Evolutionary conservation across 2,329 filamentous ascomycete genomes (phyloP), one percentile per base, ranked within the genome.

Genomic region (Dactylonectria macrodidyma): DNA sequence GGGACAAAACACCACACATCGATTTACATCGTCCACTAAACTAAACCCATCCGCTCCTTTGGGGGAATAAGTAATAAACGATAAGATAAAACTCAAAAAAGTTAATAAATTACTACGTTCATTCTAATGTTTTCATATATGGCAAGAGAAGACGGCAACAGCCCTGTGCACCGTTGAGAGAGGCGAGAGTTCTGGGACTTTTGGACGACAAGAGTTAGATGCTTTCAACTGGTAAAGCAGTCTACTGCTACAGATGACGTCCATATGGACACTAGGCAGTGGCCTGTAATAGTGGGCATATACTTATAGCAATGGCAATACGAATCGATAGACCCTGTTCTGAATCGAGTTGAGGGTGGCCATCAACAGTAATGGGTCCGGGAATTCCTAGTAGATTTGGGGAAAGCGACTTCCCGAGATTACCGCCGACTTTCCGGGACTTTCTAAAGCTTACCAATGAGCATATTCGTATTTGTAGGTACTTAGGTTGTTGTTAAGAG

Each of bases 341-440:
- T 41, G 47, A 41, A 34, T 58, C 41, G 19, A 26, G n/a, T 11
- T 22, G 8, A 57, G 38, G 12, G 34, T 34, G 22, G 33, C 16
- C 11, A 22, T 55, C 3, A 19, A 62, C 36, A 19, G 19, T 19
- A 19, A 19, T 19, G 54, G 58, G 59, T 58, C 64, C 30, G 59
- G 64, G 47, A 66, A 66, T 66, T 51, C 26, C 58, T 54, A 58
- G 5, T 14, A 44, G 6, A 44, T 44, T 30, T 30, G 58, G 57
- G 44, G 30, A 34, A 50, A 26, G 10, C 11, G 62, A 66, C 59
- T 62, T 54, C 64, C 64, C 64, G 64, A 62, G 47, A 46, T 58
- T 58, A 54, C 54, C 64, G 58, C 54, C 64, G 52, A 34, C 46
- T 36, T 58, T 62, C 38, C 38, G 48, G 36, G 64, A 22, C n/a